Conservation (phyloP, 2,329 filamentous ascomycete genomes). For the Nemania sp. region DNA sequence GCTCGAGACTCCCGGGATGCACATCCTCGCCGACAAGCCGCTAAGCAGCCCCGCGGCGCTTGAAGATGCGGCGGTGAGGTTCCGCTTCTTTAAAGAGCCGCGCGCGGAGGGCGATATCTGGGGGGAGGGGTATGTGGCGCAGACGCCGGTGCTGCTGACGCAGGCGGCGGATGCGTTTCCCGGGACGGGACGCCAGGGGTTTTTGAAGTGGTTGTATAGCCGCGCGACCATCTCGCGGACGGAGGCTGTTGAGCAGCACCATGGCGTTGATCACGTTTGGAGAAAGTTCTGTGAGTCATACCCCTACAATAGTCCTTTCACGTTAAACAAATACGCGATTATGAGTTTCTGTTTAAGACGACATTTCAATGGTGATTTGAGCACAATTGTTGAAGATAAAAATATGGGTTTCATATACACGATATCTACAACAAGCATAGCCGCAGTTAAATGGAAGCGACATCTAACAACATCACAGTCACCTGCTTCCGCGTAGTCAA, state of each 20-base stretch:
- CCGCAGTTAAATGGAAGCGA: neutral
- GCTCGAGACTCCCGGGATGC: conserved; percentile 78
- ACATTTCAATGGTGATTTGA: neutral
- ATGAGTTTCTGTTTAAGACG: neutral
- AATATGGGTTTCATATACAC: neutral
- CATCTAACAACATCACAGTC: conserved; percentile 29
- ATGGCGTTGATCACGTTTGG: conserved; percentile 88
- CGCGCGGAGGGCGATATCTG: conserved; percentile 69
- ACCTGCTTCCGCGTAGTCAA: conserved; percentile 77
- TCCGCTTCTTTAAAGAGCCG: conserved; percentile 67
- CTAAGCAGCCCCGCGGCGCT: conserved; percentile 67
- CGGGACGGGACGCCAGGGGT: conserved; percentile 75
- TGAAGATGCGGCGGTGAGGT: conserved; percentile 68
- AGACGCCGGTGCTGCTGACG: conserved; percentile 67
- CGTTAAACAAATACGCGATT: neutral
- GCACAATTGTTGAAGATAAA: neutral
- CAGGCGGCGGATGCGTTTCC: conserved; percentile 81
- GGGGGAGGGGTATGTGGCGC: conserved; percentile 70
- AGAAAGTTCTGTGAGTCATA: conserved; percentile 74
- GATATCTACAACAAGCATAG: neutral
- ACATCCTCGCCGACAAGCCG: conserved; percentile 71
- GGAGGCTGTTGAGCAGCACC: conserved; percentile 83
- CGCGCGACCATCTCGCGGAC: conserved; percentile 77
- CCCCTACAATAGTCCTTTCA: neutral
- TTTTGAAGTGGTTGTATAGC: conserved; percentile 80